phyloP scores from a whole-genome alignment of 2,329 filamentous ascomycete species.

The Talaromyces sp. region DNA sequence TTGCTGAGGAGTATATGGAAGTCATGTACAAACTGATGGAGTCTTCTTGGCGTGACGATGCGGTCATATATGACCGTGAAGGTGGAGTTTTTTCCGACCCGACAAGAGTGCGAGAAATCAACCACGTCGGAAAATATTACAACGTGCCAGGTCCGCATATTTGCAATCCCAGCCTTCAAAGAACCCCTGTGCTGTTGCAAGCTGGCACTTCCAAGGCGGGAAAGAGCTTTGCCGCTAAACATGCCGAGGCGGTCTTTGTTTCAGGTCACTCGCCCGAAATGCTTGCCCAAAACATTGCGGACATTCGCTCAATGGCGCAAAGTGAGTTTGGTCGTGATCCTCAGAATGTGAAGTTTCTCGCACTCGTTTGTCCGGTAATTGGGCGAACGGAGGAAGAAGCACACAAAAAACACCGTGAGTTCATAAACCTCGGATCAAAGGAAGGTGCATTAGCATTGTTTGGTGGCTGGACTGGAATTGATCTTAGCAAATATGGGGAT shows the following conservation, averaged over 20 bases:
- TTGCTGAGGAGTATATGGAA: conserved; percentile 57
- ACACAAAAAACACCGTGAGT: conserved; percentile 45
- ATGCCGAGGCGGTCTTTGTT: conserved; percentile 58
- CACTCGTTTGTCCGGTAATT: conserved; percentile 46
- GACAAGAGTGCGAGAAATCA: conserved; percentile 53
- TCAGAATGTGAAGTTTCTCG: conserved; percentile 51
- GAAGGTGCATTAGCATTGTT: conserved; percentile 52
- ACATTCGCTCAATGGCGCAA: conserved; percentile 48
- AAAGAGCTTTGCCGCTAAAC: conserved; percentile 50
- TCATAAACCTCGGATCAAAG: conserved; percentile 48
- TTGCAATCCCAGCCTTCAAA: conserved; percentile 51
- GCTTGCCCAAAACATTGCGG: conserved; percentile 46
- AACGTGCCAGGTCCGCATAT: conserved; percentile 42
- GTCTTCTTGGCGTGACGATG: conserved; percentile 53
- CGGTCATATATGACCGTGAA: conserved; percentile 48
- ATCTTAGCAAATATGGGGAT: conserved; percentile 51
- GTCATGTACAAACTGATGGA: conserved; percentile 59
- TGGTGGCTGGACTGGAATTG: conserved; percentile 56
- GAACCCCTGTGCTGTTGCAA: conserved; percentile 54
- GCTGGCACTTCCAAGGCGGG: conserved; percentile 55
- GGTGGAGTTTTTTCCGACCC: conserved; percentile 55
- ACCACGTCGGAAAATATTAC: conserved; percentile 54
- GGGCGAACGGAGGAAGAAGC: conserved; percentile 50
- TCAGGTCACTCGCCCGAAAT: conserved; percentile 48
- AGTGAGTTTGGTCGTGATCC: conserved; percentile 49